A percentile compares a stretch with the other conserved stretches of the same genome.
Conservation (phyloP, 768 basidiomycete genomes). For the Serendipita sp. region DNA sequence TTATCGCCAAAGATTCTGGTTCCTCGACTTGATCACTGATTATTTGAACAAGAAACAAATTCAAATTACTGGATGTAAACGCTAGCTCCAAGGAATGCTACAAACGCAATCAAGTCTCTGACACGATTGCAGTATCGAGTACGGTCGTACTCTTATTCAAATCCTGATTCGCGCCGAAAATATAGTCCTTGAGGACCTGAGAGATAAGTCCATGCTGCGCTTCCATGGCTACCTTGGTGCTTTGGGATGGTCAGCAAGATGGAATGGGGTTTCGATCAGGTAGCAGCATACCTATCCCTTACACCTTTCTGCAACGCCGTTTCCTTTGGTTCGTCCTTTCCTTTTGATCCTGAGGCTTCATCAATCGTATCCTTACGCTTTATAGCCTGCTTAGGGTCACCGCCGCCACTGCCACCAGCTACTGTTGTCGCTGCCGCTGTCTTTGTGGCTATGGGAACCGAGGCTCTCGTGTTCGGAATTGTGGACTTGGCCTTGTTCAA, state of each 20-base stretch:
- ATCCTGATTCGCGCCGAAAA: conserved; percentile 30
- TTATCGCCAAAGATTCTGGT: too few species aligned
- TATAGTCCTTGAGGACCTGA: conserved; percentile 82
- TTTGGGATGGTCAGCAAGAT: conserved; percentile 17
- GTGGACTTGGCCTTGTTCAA: conserved; percentile 50
- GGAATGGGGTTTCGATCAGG: not conserved
- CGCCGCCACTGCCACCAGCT: too few species aligned
- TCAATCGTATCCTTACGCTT: conserved; percentile 28
- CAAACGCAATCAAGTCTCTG: not conserved
- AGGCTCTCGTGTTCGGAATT: conserved; percentile 41
- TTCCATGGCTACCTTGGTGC: conserved; percentile 77
- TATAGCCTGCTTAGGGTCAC: conserved; percentile 12
- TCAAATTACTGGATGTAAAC: too few species aligned
- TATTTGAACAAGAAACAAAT: too few species aligned
- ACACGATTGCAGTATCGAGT: not conserved
- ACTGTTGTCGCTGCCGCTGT: conserved; percentile 21
- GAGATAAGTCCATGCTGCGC: conserved; percentile 88
- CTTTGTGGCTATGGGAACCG: conserved; percentile 24
- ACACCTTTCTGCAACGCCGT: conserved; percentile 82
- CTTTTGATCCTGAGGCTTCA: conserved; percentile 4
- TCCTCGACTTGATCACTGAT: too few species aligned
- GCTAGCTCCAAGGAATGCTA: too few species aligned
- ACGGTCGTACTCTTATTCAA: not conserved
- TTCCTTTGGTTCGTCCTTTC: conserved; percentile 60
- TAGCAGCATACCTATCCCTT: conserved; percentile 54